Conservation (phyloP, 768 basidiomycete species). For the Botryobasidium botryosum region DNA sequence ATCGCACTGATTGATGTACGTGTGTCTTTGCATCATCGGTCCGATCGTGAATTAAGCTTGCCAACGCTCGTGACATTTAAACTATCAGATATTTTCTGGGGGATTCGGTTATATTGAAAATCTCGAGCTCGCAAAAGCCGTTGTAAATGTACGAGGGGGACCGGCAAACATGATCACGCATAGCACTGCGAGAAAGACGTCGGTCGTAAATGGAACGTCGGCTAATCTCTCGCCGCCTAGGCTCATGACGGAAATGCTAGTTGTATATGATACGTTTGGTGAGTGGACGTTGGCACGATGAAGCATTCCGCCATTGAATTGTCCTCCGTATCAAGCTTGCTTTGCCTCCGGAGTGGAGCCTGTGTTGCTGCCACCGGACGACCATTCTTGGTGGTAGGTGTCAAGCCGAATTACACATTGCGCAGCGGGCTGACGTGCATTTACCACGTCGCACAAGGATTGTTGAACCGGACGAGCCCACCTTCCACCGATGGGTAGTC, state of each 20-base stretch:
- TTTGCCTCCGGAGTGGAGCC: constrained; percentile 23
- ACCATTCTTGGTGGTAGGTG: constrained; percentile 28
- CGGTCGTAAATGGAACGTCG: constrained; percentile 15
- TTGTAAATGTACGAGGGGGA: constrained; percentile 28
- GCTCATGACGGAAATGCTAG: constrained; percentile 27
- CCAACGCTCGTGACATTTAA: constrained; percentile 7
- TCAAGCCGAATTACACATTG: too few species aligned
- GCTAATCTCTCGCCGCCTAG: constrained; percentile 20
- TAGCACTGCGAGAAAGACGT: constrained; percentile 11
- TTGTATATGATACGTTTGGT: constrained; percentile 28
- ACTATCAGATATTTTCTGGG: constrained; percentile 28
- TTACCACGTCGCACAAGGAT: too few species aligned
- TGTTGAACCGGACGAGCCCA: constrained; percentile 20
- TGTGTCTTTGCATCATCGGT: constrained; percentile 13
- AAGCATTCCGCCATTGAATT: not conserved
- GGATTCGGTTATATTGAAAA: constrained; percentile 25
- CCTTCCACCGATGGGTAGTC: constrained; percentile 24
- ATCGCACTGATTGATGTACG: constrained; percentile 24
- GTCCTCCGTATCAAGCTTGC: constrained; percentile 19
- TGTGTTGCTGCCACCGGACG: constrained; percentile 20
- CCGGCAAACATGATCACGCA: constrained; percentile 23
- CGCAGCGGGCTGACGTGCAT: too few species aligned
- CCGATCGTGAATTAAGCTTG: constrained; percentile 4
- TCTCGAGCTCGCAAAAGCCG: constrained; percentile 23
- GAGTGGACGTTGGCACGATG: too few species aligned